Conservation (phyloP, 2,329 filamentous ascomycete species). For the Leptographium radiaticola region DNA sequence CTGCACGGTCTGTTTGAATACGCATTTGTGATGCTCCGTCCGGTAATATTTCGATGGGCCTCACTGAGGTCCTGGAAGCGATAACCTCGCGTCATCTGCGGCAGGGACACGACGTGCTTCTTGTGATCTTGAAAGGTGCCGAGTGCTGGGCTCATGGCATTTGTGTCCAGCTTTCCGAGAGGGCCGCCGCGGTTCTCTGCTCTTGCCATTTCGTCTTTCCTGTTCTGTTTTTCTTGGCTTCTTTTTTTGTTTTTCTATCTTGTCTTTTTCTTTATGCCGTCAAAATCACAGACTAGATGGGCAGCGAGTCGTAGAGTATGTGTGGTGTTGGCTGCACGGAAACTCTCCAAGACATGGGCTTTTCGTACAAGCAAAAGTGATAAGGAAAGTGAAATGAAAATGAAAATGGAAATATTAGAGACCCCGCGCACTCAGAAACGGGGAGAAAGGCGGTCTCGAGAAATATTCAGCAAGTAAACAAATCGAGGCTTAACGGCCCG, state of each 20-base stretch:
- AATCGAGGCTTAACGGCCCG: not conserved
- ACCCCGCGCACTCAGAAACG: not conserved
- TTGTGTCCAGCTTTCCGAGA: not conserved
- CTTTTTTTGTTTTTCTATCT: not conserved
- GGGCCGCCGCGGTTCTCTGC: not conserved
- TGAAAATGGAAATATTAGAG: not conserved
- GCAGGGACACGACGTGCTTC: not conserved
- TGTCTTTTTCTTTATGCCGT: not conserved
- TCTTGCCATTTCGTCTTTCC: not conserved
- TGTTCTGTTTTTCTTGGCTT: not conserved
- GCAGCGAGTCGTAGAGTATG: too few species aligned
- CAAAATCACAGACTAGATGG: not conserved
- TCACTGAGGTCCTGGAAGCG: constrained; percentile 24
- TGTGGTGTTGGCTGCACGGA: too few species aligned
- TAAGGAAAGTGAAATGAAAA: not conserved
- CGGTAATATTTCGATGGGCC: constrained; percentile 25
- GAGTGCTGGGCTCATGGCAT: not conserved
- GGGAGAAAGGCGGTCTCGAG: not conserved
- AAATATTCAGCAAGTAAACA: not conserved
- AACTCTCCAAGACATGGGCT: not conserved
- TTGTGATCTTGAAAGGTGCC: not conserved
- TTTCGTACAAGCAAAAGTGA: not conserved
- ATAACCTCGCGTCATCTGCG: constrained; percentile 18
- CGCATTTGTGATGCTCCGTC: constrained; percentile 9
- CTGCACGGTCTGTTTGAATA: not conserved